Evolutionary conservation across 148 eudicot genomes (phyloP).

Genomic region (Dianthus caryophyllus): DNA sequence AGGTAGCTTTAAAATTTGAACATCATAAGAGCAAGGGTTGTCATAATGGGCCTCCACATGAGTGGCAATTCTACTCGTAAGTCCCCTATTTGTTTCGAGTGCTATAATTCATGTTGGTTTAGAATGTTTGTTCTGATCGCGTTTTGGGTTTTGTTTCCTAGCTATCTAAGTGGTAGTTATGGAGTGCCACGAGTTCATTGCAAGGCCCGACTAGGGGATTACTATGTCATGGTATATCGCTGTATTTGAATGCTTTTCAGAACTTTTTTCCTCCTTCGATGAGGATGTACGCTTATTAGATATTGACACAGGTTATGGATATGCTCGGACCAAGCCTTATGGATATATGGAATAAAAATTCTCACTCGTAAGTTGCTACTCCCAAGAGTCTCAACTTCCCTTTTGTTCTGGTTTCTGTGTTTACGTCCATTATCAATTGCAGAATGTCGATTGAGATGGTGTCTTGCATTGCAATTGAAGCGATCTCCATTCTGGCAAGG

Average conservation of each 20-base stretch:
- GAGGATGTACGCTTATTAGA: neutral
- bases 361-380: conserved; percentile 52
- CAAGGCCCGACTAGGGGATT: conserved; percentile 83
- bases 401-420: neutral
- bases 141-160: conserved; percentile 18
- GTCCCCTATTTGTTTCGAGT: conserved; percentile 14
- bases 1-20: conserved; percentile 91
- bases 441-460: conserved; percentile 97
- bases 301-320: conserved; percentile 75
- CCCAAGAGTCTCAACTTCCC: no score
- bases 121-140: neutral
- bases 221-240: conserved; percentile 67
- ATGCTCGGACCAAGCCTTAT: conserved; percentile 96
- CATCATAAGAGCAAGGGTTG: conserved; percentile 89
- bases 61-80: conserved; percentile 93
- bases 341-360: conserved; percentile 90
- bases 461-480: conserved; percentile 91
- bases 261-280: neutral
- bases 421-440: conserved; percentile 13
- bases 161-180: conserved; percentile 87
- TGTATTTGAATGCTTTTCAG: neutral
- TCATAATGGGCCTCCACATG: conserved; percentile 87
- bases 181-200: conserved; percentile 89
- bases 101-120: no score
- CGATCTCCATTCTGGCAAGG: conserved; percentile 86